Evolutionary conservation across 179 eudicot species (phyloP).

Genomic region (Actinidia polygama): DNA sequence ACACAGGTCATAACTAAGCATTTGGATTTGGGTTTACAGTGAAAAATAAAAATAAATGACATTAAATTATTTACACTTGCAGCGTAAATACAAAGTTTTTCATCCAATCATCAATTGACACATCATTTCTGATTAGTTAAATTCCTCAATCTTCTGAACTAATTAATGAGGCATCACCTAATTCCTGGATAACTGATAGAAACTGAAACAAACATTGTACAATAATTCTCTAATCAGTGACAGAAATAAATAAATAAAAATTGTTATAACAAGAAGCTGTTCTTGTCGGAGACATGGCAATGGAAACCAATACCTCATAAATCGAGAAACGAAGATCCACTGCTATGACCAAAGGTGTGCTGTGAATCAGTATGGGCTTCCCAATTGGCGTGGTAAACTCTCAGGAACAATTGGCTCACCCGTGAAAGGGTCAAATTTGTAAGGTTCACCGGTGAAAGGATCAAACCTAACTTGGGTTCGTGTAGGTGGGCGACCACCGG

Average conservation of each 20-base stretch:
- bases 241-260: not conserved
- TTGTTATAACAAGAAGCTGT: not conserved
- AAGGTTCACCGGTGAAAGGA: constrained; percentile 76
- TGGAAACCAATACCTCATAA: not conserved
- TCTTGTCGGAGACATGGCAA: not conserved
- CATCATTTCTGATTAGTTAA: no score
- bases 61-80: no score
- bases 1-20: no score
- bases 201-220: not conserved
- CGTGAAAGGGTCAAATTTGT: constrained; percentile 81
- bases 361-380: constrained; percentile 32
- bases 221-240: not conserved
- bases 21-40: no score
- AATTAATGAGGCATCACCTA: not conserved
- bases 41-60: no score
- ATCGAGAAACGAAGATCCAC: not conserved
- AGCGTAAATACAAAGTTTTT: no score
- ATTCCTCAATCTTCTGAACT: no score
- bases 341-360: not conserved
- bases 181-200: not conserved
- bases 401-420: constrained; percentile 76
- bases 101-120: no score
- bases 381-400: constrained; percentile 26
- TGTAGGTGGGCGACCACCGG: constrained; percentile 37
- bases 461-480: constrained; percentile 66